These are phyloP conservation scores for Ceratocystis lukuohia DNA, from an alignment of 2,329 filamentous ascomycete genomes.

Conservation along the genomic window DNA sequence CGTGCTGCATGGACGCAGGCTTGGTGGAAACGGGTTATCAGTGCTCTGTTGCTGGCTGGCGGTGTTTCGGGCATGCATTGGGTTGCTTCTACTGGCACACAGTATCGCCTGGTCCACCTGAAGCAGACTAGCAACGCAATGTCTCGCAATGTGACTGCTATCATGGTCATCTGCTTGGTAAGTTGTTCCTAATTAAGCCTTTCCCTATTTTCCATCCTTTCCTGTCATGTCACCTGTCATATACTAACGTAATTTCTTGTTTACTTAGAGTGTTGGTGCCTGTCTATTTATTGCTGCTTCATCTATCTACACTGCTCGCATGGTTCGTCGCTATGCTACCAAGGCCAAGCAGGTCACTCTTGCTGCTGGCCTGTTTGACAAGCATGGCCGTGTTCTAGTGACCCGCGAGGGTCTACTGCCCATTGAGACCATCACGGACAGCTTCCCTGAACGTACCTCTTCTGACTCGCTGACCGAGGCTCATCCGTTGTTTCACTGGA, in stretches of 20 bases:
- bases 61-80: conserved; percentile 83
- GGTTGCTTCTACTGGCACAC: conserved; percentile 59
- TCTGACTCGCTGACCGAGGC: conserved; percentile 62
- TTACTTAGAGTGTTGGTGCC: conserved; percentile 42
- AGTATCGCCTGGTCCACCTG: conserved; percentile 44
- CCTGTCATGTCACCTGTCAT: too few species aligned
- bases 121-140: conserved; percentile 31
- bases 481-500: conserved; percentile 76
- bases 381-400: conserved; percentile 52
- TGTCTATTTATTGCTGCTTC: conserved; percentile 46
- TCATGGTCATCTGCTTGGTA: conserved; percentile 60
- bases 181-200: conserved; percentile 23
- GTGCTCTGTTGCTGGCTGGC: conserved; percentile 53
- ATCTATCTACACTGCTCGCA: conserved; percentile 40
- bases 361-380: conserved; percentile 54
- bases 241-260: not conserved
- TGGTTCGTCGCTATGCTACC: conserved; percentile 39
- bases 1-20: conserved; percentile 62
- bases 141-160: conserved; percentile 52
- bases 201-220: not conserved
- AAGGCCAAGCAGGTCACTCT: conserved; percentile 48
- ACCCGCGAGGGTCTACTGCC: conserved; percentile 56
- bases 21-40: conserved; percentile 60
- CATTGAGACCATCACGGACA: conserved; percentile 64
- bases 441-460: conserved; percentile 48